These are phyloP conservation scores for Aspergillus sojae DNA, from an alignment of 2,329 filamentous ascomycete genomes.

Conservation along the genomic window DNA sequence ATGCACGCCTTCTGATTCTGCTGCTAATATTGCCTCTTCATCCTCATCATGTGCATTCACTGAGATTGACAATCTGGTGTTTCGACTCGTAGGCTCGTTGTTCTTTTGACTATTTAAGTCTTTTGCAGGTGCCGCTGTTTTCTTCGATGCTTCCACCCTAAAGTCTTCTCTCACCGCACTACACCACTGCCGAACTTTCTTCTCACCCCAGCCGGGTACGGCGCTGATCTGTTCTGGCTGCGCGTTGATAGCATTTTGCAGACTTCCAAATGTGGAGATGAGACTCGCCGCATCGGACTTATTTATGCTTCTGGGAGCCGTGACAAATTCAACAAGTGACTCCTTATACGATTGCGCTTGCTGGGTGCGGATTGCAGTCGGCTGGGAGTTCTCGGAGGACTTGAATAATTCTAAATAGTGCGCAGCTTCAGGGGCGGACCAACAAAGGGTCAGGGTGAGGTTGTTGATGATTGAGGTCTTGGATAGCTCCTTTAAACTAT, in stretches of 20 bases:
- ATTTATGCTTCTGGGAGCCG: conserved; percentile 84
- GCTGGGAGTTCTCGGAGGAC: conserved; percentile 84
- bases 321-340: conserved; percentile 88
- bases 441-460: conserved; percentile 87
- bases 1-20: conserved; percentile 29
- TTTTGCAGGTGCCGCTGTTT: conserved; percentile 43
- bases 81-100: conserved; percentile 25
- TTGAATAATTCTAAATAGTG: conserved; percentile 96
- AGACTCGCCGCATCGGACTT: conserved; percentile 91
- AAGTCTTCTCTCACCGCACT: conserved; percentile 83
- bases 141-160: conserved; percentile 71
- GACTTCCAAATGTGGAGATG: conserved; percentile 87
- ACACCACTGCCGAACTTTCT: conserved; percentile 88
- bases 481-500: conserved; percentile 82
- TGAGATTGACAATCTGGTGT: conserved; percentile 14
- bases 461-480: conserved; percentile 94
- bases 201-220: conserved; percentile 92
- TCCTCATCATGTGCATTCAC: conserved; percentile 44
- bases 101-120: conserved; percentile 33
- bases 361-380: conserved; percentile 78
- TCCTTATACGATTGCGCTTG: conserved; percentile 84
- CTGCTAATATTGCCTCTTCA: conserved; percentile 50
- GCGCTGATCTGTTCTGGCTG: conserved; percentile 80
- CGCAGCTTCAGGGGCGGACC: conserved; percentile 90
- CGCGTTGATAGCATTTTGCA: conserved; percentile 85